Conservation (phyloP, 352 stramenopile species). For the Phytophthora chlamydospora region DNA sequence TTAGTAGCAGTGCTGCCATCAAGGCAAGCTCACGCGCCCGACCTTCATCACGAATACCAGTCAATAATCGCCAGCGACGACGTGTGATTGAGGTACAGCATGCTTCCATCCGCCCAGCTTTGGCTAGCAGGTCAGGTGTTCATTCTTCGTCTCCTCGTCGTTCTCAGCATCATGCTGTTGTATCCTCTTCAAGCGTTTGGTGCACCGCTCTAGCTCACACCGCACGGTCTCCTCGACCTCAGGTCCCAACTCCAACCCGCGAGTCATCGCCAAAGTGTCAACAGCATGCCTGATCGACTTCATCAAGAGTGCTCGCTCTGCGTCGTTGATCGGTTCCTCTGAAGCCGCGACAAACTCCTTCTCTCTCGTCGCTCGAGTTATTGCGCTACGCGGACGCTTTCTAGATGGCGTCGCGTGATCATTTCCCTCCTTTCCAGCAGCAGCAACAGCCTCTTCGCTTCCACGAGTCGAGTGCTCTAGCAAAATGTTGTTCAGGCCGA, state of each 20-base stretch:
- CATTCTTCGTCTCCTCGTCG: constrained; percentile 3
- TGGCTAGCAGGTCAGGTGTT: no score
- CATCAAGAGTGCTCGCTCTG: constrained; percentile 16
- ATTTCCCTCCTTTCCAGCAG: neutral
- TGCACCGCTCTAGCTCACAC: constrained; percentile 23
- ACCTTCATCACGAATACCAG: no score
- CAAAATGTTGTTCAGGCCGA: neutral
- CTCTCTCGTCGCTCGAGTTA: constrained; percentile 4
- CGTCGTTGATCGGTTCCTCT: neutral
- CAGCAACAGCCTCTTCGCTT: neutral
- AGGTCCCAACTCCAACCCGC: constrained; percentile 5
- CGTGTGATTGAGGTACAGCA: no score
- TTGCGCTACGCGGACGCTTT: constrained; percentile 5
- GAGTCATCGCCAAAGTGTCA: constrained; percentile 16
- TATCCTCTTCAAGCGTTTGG: constrained; percentile 23
- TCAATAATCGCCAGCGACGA: no score
- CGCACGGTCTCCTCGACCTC: constrained; percentile 19
- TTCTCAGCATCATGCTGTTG: constrained; percentile 15
- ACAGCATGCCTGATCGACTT: constrained; percentile 19
- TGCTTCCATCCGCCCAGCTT: no score
- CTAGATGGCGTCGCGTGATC: constrained; percentile 1
- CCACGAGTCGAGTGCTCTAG: neutral
- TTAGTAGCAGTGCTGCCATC: no score
- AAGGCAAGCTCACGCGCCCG: no score
- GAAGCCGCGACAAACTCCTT: neutral